Base-by-base conservation (phyloP, 2,329 filamentous ascomycete genomes). In the Fusarium musae region DNA sequence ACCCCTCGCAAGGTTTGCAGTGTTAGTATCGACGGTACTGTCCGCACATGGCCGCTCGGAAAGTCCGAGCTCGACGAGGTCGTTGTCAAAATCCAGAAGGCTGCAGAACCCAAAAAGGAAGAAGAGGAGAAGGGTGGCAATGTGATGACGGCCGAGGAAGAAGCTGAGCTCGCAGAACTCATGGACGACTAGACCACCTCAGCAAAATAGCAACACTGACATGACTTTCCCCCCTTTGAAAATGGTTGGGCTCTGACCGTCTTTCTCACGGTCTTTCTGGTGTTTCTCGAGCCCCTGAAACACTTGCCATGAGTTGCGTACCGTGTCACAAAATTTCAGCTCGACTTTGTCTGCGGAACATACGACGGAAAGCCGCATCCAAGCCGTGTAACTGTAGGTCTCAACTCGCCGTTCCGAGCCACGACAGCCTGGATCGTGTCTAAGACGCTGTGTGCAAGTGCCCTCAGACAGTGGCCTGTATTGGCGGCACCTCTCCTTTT, bases 131-230 rank as follows among this genome's bases (percentile, higher is more conserved):
- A 80, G 74, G 81, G 82, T 39, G 83, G 83, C 72, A 84, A 86
- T 43, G 69, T 91, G 78, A 84, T 98, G 82, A 97, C 95, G 9
- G 92, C 90, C 17, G 96, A 98, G 76, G 96, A 99, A 81, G 96
- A 98, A 82, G 92, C 93, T 9, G 96, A 98, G 82, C 85, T 99
- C 73, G 95, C 94, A 19, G 96, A 95, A 73, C 83, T 99, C 80
- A 93, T 99, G 93, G 94, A 92, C 70, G 91, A 93, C 71, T 87
- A 81, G 73, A 63, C 40, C 26, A 30, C 36, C 19, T 13, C 59
- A 26, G 37, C 9, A 44, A 61, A 40, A 59, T 59, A 43, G 36
- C 36, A 59, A 58, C 21, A 39, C 36, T 50, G 37, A 19, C 43
- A 59, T 58, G 16, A 43, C 21, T 43, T 37, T 30, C 17, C 16